Conservation (phyloP, 73 alveolate genomes). For the Durusdinium trenchii region DNA sequence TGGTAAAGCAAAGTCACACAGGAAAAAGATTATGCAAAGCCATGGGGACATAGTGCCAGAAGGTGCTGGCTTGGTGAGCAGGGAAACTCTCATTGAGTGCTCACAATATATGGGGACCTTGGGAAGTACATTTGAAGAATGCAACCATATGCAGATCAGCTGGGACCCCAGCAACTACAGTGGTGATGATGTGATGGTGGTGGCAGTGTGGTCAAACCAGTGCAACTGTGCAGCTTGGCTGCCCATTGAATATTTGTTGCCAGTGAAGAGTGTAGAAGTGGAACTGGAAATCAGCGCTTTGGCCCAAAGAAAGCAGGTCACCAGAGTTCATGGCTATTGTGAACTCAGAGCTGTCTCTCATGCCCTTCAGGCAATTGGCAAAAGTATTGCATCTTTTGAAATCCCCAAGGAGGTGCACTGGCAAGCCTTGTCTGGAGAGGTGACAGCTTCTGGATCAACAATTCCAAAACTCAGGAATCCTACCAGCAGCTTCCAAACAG, state of each 20-base stretch:
- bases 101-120: background rate
- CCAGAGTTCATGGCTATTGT: background rate
- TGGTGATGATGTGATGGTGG: background rate
- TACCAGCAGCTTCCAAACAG: background rate
- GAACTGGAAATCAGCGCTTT: background rate
- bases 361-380: background rate
- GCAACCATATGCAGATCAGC: background rate
- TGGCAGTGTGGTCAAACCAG: background rate
- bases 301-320: background rate
- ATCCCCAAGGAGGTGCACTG: background rate
- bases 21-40: background rate
- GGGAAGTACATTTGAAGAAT: background rate
- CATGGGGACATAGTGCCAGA: background rate
- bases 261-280: background rate
- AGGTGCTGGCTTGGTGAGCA: background rate
- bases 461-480: background rate
- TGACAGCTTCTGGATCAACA: background rate
- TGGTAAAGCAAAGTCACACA: background rate
- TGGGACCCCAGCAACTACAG: background rate
- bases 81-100: background rate
- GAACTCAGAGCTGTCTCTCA: slow-evolving; percentile 13
- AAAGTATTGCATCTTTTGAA: background rate
- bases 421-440: background rate
- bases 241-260: background rate
- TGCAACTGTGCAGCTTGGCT: background rate